Percentiles rank a stretch among this genome's conserved stretches.
Evolutionary conservation across 208 protist genomes (phyloP).

Genomic region (Porcisia hertigi): DNA sequence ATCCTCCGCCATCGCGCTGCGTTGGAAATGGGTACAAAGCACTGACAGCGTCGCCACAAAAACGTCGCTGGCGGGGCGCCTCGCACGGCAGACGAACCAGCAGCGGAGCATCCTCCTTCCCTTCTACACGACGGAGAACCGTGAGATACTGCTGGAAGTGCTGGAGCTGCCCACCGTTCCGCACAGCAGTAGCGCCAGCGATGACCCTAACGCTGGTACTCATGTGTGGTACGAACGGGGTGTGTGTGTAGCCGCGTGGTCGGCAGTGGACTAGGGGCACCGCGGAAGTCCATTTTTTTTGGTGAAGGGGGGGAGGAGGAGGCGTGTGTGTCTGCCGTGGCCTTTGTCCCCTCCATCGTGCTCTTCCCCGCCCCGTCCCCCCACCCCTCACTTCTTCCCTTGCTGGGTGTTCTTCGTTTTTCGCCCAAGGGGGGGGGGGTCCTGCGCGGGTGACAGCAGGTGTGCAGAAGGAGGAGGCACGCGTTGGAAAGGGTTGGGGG

Average conservation of each 20-base stretch:
- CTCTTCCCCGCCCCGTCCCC: background rate
- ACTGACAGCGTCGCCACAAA: slow-evolving; percentile 11
- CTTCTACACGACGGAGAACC: slow-evolving; percentile 83
- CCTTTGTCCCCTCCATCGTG: background rate
- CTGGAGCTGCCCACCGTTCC: slow-evolving; percentile 45
- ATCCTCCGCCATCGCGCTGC: slow-evolving; percentile 37
- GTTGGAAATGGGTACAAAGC: slow-evolving; percentile 43
- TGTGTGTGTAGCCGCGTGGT: slow-evolving; percentile 84
- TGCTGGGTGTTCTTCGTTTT: background rate
- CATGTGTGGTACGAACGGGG: slow-evolving; percentile 86
- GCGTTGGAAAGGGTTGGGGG: no score
- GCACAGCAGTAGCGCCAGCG: background rate
- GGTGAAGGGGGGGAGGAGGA: background rate
- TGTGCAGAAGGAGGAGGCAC: no score
- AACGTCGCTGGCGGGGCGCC: slow-evolving; percentile 29
- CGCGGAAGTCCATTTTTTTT: background rate
- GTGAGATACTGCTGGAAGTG: slow-evolving; percentile 74
- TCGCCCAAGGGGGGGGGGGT: no score
- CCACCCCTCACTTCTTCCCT: background rate
- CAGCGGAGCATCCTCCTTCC: slow-evolving; percentile 52
- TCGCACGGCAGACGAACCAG: slow-evolving; percentile 31
- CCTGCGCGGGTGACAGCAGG: no score
- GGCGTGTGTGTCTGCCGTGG: background rate
- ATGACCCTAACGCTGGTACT: slow-evolving; percentile 7
- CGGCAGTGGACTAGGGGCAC: slow-evolving; percentile 28